phyloP scores from a whole-genome alignment of 73 alveolate genomes.

The Halteria grandinella region DNA sequence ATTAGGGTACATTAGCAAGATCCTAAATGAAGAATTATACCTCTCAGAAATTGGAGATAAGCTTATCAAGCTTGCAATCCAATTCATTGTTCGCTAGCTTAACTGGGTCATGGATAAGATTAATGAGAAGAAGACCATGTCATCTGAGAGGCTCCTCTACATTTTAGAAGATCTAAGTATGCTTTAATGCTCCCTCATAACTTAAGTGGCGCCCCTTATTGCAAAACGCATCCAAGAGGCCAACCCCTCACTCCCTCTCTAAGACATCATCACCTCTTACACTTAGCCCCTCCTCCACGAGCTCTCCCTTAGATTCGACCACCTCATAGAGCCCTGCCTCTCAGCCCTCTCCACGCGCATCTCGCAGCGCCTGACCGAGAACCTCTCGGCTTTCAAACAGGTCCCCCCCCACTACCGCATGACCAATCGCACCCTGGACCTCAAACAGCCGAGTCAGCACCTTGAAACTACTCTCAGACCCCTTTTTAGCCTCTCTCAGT shows the following conservation, averaged over 20 bases:
- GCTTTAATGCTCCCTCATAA: no score
- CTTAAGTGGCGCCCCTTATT: no score
- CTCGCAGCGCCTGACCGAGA: neutral
- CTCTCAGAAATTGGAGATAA: slow-evolving; percentile 42
- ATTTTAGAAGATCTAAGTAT: slow-evolving; percentile 37
- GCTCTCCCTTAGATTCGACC: slow-evolving; percentile 16
- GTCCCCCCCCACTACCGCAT: slow-evolving; percentile 23
- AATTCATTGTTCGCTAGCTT: slow-evolving; percentile 30
- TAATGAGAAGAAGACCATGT: slow-evolving; percentile 47
- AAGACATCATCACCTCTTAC: no score
- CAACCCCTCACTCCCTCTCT: no score
- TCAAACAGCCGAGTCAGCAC: slow-evolving; percentile 21
- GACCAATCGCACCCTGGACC: slow-evolving; percentile 27
- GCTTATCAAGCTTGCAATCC: slow-evolving; percentile 16
- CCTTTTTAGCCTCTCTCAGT: slow-evolving; percentile 11
- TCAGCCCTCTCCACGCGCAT: slow-evolving; percentile 7
- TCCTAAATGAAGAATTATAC: slow-evolving; percentile 18
- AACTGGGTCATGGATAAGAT: slow-evolving; percentile 41
- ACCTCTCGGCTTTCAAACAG: slow-evolving; percentile 17
- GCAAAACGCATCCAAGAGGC: no score
- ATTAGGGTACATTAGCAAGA: neutral
- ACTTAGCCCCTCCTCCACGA: slow-evolving; percentile 22
- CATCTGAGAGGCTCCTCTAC: slow-evolving; percentile 35
- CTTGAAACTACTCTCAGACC: slow-evolving; percentile 1
- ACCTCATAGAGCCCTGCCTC: slow-evolving; percentile 33